Evolutionary conservation across 306 rosid genomes (phyloP).

Genomic region (Quercus glauca): DNA sequence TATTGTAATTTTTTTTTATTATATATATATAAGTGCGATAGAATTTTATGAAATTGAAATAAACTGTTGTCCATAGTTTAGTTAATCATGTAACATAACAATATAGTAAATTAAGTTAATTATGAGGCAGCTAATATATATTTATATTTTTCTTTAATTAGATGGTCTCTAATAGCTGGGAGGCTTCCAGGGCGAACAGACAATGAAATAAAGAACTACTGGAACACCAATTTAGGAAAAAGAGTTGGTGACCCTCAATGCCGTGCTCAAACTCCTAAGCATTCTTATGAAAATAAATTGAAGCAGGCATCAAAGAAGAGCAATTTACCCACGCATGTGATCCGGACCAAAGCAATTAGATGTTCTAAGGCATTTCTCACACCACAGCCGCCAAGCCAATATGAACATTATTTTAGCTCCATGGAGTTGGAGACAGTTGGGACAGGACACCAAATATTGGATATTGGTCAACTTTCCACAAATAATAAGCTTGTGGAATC

Average conservation of each 20-base stretch:
- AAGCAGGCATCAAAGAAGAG: neutral
- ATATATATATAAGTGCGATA: too few relatives aligned
- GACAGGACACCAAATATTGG: neutral
- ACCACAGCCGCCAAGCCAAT: constrained; percentile 17
- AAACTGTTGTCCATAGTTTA: too few relatives aligned
- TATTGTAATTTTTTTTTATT: too few relatives aligned
- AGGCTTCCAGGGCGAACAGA: constrained; percentile 13
- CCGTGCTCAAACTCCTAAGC: neutral
- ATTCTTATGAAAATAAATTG: neutral
- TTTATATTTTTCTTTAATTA: neutral
- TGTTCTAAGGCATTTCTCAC: constrained; percentile 30
- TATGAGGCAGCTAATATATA: neutral
- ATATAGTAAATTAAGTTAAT: neutral
- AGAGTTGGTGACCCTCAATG: too few relatives aligned
- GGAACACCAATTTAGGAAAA: neutral
- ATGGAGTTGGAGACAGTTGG: neutral
- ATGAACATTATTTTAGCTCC: neutral
- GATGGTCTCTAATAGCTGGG: constrained; percentile 8
- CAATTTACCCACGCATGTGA: neutral
- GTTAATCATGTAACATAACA: neutral
- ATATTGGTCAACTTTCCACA: neutral
- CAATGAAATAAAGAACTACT: constrained; percentile 8
- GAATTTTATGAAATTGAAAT: too few relatives aligned
- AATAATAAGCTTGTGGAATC: neutral
- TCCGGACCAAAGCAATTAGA: constrained; percentile 42